A percentile compares a stretch with the other conserved stretches of the same genome.
Conservation (phyloP, 1,284 basidiomycete species). For the Phellopilus nigrolimitatus region DNA sequence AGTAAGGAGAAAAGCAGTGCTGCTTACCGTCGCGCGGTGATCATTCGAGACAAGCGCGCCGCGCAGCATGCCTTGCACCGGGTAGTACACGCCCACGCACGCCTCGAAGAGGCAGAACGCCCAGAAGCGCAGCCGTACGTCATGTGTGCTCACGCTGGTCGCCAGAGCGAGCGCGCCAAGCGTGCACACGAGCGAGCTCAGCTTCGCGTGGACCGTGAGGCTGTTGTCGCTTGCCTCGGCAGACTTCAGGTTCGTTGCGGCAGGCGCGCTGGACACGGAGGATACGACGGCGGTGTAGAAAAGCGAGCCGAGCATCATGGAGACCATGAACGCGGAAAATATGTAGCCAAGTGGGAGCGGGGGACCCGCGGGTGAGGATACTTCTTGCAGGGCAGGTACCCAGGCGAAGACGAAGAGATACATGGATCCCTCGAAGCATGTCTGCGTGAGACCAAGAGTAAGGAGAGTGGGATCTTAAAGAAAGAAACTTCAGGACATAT, state of each 20-base stretch:
- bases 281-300: constrained; percentile 42
- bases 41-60: constrained; percentile 67
- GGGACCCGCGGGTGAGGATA: constrained; percentile 32
- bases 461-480: constrained; percentile 54
- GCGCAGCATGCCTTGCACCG: constrained; percentile 70
- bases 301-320: constrained; percentile 74
- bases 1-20: neutral
- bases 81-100: constrained; percentile 76
- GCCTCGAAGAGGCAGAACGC: constrained; percentile 71
- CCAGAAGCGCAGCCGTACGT: constrained; percentile 57
- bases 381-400: constrained; percentile 69
- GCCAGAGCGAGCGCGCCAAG: constrained; percentile 54
- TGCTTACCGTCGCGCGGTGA: constrained; percentile 63
- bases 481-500: constrained; percentile 12
- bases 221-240: constrained; percentile 13
- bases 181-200: constrained; percentile 60
- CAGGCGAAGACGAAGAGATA: constrained; percentile 79
- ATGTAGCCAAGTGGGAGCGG: constrained; percentile 73
- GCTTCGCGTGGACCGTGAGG: constrained; percentile 58
- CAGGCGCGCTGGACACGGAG: constrained; percentile 21
- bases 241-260: constrained; percentile 13
- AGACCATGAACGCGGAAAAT: constrained; percentile 74
- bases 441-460: constrained; percentile 68
- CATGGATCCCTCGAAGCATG: constrained; percentile 77
- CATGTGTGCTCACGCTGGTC: constrained; percentile 40